These are phyloP conservation scores for Venturia oleaginea DNA, from an alignment of 2,329 filamentous ascomycete species.

Conservation along the genomic window DNA sequence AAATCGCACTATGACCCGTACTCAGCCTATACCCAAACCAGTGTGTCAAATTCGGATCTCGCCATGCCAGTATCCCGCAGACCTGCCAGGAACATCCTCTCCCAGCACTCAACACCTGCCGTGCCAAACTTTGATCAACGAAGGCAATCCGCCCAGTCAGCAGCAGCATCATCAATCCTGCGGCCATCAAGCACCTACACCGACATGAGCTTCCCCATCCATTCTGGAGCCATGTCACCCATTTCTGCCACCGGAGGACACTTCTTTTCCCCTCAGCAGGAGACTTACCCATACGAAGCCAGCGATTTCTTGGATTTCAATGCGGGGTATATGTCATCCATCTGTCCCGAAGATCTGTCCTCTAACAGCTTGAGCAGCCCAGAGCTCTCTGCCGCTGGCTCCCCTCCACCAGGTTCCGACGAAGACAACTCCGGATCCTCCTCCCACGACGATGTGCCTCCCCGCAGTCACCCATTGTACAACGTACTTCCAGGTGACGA, in stretches of 20 bases:
- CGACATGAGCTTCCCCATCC: background rate
- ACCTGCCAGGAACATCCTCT: background rate
- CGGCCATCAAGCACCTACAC: constrained; percentile 3
- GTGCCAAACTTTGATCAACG: background rate
- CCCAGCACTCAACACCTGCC: background rate
- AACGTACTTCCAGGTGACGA: constrained; percentile 57
- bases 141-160: background rate
- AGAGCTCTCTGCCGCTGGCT: background rate
- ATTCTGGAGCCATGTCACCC: constrained; percentile 9
- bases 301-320: constrained; percentile 1
- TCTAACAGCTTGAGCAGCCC: constrained; percentile 7
- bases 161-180: background rate
- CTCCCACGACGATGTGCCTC: constrained; percentile 23
- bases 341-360: constrained; percentile 1
- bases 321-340: constrained; percentile 4
- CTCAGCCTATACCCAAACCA: background rate
- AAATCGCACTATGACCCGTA: background rate
- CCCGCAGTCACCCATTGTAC: constrained; percentile 56
- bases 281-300: constrained; percentile 1
- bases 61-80: background rate
- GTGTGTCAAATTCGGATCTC: background rate
- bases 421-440: constrained; percentile 6
- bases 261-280: background rate
- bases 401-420: background rate
- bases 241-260: background rate